These are phyloP conservation scores for Aureobasidium sp. DNA, from an alignment of 2,329 filamentous ascomycete species.

Conservation along the genomic window DNA sequence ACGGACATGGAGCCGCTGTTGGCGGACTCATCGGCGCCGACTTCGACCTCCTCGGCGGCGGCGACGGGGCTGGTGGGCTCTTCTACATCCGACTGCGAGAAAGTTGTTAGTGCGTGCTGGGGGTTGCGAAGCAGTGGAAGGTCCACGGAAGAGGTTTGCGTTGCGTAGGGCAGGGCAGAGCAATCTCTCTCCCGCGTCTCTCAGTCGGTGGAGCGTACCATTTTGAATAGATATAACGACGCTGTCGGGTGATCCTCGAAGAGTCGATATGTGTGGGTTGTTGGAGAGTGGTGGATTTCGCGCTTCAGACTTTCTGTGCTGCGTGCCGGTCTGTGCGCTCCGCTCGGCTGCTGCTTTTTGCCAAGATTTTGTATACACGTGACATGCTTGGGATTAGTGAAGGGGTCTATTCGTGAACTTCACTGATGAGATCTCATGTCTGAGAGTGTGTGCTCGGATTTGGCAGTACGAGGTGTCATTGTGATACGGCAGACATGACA, in stretches of 20 bases:
- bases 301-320: neutral
- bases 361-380: neutral
- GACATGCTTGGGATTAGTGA: neutral
- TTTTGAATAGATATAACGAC: constrained; percentile 29
- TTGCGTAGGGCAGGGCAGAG: neutral
- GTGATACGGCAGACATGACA: no score
- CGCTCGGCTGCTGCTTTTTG: neutral
- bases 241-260: constrained; percentile 41
- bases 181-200: neutral
- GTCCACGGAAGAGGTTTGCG: neutral
- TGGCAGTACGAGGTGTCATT: no score
- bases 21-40: constrained; percentile 77
- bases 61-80: constrained; percentile 81
- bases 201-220: constrained; percentile 28
- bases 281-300: neutral
- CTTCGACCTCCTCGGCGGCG: constrained; percentile 84
- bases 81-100: constrained; percentile 96
- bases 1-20: constrained; percentile 90
- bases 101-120: neutral
- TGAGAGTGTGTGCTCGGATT: no score
- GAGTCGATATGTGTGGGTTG: constrained; percentile 23
- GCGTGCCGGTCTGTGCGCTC: neutral
- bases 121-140: neutral
- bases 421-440: no score
- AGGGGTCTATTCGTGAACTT: no score